Base-by-base conservation (phyloP, 208 protist species). In the Borovskyia barvae region DNA sequence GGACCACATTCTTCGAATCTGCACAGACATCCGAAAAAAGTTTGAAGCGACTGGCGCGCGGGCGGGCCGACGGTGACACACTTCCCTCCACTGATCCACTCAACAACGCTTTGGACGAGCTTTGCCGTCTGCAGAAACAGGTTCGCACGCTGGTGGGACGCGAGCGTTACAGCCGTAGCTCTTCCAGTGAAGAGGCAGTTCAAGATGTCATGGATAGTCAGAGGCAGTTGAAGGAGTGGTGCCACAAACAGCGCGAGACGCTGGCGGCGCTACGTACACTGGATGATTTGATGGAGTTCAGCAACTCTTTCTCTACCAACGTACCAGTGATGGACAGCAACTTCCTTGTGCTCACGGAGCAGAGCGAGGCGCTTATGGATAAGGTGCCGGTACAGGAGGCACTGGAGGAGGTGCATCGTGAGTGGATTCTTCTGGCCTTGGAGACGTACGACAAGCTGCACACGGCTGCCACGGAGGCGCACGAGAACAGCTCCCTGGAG, bases 271-370 rank as follows among this genome's bases (percentile, higher is more conserved):
- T 92, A 24, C 65, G 63, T 9, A 48, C 64, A 17, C 25, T 90
- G 32, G 67, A 76, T 24, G 79, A 90, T 33, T 22, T 93, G 33
- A 55, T 67, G 15, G 75, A 81, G 57, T 93, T 95, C 63, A 82
- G 60, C 57, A 74, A 67, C 19, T 91, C 82, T 3, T 85, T 95
- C 48, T 53, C 65, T 30, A 57, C 69, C 11, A 95, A 95, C 56
- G 83, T 88, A 37, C 55, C 66, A 2, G 83, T 93, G 17, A 95
- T 93, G 86, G 83, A 90, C 36, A 87, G 75, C 50, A 93, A 95
- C 65, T 93, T 93, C 61, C 72, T 88, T 24, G 80, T 92, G 8
- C 67, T 96, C 9, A 67, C 84, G 41, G 87, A 94, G 58, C 85
- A 81, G 46, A 70, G 76, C 42, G 82, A 93, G 53, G 28, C 59